Evolutionary conservation across 441 rosid species (phyloP).

Genomic region (Pelargonium myrrhifolium): DNA sequence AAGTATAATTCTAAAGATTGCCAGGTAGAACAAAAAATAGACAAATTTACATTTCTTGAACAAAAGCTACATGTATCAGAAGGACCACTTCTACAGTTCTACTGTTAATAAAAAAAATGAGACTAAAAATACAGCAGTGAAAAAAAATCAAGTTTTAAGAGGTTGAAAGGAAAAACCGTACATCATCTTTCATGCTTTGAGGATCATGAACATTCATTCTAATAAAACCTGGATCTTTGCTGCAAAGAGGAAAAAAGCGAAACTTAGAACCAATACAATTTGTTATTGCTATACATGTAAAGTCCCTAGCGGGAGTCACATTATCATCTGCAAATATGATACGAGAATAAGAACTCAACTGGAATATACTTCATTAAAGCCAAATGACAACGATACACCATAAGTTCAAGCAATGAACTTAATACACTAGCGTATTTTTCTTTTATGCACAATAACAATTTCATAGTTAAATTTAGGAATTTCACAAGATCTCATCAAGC

Average conservation of each 20-base stretch:
- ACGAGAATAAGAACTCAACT: not conserved
- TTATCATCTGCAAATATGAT: not conserved
- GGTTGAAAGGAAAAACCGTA: slow-evolving; percentile 30
- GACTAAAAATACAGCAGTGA: not conserved
- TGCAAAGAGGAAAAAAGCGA: slow-evolving; percentile 29
- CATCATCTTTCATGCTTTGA: slow-evolving; percentile 87
- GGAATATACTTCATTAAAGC: not conserved
- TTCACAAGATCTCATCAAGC: not conserved
- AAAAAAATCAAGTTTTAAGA: not conserved
- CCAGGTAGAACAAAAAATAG: not conserved
- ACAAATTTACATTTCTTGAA: too few relatives aligned
- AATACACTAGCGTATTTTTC: not conserved
- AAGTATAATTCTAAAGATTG: too few relatives aligned
- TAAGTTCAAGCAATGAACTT: not conserved
- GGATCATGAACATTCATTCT: slow-evolving; percentile 67
- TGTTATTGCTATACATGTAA: slow-evolving; percentile 6
- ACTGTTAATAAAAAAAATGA: not conserved
- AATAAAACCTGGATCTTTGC: slow-evolving; percentile 94
- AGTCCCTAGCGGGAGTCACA: not conserved
- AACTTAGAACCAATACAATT: not conserved
- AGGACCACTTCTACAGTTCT: too few relatives aligned
- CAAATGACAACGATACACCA: not conserved
- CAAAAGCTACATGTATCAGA: not conserved
- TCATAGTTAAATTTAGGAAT: not conserved
- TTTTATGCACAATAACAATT: not conserved